Base-by-base conservation (phyloP, 345 rosid genomes). In the Corchorus capsularis region DNA sequence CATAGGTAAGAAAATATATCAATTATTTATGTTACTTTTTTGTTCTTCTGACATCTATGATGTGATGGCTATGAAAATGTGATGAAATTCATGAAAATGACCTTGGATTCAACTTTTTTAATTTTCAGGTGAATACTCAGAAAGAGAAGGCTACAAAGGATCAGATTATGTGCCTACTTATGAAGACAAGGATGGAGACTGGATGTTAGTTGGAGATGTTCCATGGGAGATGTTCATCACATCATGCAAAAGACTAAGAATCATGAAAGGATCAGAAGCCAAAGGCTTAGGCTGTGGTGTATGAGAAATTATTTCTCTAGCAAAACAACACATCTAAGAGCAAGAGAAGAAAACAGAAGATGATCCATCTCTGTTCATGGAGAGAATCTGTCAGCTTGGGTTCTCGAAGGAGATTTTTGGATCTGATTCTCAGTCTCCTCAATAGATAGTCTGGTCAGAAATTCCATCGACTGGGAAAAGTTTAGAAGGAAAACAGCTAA, bases 131-230 rank as follows among this genome's bases (percentile, higher is more conserved):
- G 81, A 82, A 43, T 90, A 89, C 63, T 89, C 87, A 0, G 93
- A 86, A 59, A 88, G 92, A 78, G 94, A 91, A 85, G 94, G 96
- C 34, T 91, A 89, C 83, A 87, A 85, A 79, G 91, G 96, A 43
- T 91, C 91, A 70, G 97, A 87, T 60, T 85, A 80, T 66, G 91
- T 82, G 54, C 96, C 92, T 0, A 91, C 97, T 45, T 93, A 93
- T 70, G 94, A 93, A 52, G 97, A 93, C 79, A 91, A 91, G 69
- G 97, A 93, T 79, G 90, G 96, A 64, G 97, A 93, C 53, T 88
- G 90, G 97, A 93, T 93, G 97, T 87, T 93, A 10, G 91, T 90
- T 9, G 95, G 97, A 77, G 95, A 92, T 86, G 97, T 89, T 65
- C 97, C 95, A 0, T 93, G 96, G 97, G 85, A 86, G 87, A 93